phyloP scores from a whole-genome alignment of 306 rosid species.

The Sophora flavescens region DNA sequence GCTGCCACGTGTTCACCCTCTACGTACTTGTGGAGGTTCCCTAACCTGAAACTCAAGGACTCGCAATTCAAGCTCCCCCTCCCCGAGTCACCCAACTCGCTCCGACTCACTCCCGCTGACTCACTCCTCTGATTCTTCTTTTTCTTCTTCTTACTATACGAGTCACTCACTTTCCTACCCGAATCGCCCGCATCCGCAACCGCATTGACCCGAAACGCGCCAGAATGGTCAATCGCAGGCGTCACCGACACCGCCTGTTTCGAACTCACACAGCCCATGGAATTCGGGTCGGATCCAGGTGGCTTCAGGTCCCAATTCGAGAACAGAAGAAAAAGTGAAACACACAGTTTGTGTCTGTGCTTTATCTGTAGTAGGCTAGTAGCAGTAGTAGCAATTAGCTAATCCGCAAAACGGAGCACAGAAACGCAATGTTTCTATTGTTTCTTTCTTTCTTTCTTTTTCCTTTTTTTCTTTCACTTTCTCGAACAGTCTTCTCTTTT shows the following conservation, averaged over 20 bases:
- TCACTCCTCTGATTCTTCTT: conserved; percentile 42
- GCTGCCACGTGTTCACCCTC: conserved; percentile 87
- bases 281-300: conserved; percentile 25
- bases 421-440: conserved; percentile 19
- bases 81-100: conserved; percentile 79
- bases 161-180: conserved; percentile 57
- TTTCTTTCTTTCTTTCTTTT: too few species aligned
- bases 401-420: not conserved
- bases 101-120: conserved; percentile 57
- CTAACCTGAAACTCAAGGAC: conserved; percentile 78
- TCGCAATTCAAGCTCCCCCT: conserved; percentile 74
- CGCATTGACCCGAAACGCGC: conserved; percentile 58
- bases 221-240: conserved; percentile 84
- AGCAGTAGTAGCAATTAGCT: not conserved
- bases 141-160: conserved; percentile 43
- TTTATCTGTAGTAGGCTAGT: not conserved
- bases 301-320: not conserved
- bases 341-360: not conserved
- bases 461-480: not conserved
- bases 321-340: not conserved
- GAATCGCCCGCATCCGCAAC: conserved; percentile 51
- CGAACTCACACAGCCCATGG: conserved; percentile 90
- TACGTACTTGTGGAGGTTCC: conserved; percentile 74
- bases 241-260: conserved; percentile 93
- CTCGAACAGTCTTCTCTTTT: too few species aligned